phyloP scores from a whole-genome alignment of 2,329 filamentous ascomycete genomes.

The Aspergillus unguis region DNA sequence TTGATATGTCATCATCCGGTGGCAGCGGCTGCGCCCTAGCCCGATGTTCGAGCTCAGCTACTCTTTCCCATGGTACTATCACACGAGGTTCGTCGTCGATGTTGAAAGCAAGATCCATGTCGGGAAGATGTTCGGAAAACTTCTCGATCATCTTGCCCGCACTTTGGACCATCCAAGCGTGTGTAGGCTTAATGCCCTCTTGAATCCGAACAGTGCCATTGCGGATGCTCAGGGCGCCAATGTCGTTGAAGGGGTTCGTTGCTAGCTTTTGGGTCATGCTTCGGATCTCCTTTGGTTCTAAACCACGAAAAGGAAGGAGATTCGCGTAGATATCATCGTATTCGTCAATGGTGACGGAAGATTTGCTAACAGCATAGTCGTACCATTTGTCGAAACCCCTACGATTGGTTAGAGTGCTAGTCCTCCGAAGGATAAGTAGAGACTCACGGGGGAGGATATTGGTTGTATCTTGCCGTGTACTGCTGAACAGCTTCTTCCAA shows the following conservation, averaged over 20 bases:
- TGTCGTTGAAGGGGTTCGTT: conserved; percentile 53
- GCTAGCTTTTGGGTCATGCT: conserved; percentile 52
- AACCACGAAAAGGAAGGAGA: conserved; percentile 53
- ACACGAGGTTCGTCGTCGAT: conserved; percentile 60
- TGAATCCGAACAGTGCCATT: conserved; percentile 51
- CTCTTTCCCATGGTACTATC: conserved; percentile 50
- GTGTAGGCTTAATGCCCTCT: conserved; percentile 52
- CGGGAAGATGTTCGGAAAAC: conserved; percentile 55
- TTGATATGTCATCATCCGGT: conserved; percentile 20
- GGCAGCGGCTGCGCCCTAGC: conserved; percentile 21
- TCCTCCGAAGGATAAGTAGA: neutral
- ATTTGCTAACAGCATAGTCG: conserved; percentile 51
- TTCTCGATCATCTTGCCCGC: conserved; percentile 52
- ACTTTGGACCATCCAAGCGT: conserved; percentile 58
- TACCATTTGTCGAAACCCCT: conserved; percentile 60
- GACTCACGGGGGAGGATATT: conserved; percentile 53
- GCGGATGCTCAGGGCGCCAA: conserved; percentile 56
- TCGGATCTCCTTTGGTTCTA: conserved; percentile 51
- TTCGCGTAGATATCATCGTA: conserved; percentile 59
- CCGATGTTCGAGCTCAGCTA: conserved; percentile 35
- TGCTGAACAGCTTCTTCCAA: conserved; percentile 50
- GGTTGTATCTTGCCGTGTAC: conserved; percentile 52
- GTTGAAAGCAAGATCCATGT: conserved; percentile 63
- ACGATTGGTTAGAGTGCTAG: conserved; percentile 9
- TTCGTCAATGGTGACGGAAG: conserved; percentile 56